Percentiles rank a stretch among this genome's conserved stretches.
Conservation (phyloP, 345 rosid genomes). For the Linum trigynum region DNA sequence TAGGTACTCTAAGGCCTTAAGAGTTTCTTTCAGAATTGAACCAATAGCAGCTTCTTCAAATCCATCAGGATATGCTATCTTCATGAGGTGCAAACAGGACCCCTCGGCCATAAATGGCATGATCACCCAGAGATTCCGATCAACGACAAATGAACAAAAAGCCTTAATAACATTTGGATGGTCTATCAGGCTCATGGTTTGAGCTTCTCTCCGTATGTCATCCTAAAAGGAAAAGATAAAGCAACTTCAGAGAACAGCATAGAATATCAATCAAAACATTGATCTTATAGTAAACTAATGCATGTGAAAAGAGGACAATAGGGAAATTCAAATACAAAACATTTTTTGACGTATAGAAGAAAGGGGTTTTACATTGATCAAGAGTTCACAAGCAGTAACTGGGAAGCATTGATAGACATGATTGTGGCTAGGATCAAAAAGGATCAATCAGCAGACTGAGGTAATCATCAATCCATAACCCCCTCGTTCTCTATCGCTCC, state of each 20-base stretch:
- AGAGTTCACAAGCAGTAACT: background rate
- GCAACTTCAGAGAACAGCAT: constrained; percentile 1
- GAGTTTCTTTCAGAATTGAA: constrained; percentile 87
- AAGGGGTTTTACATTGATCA: background rate
- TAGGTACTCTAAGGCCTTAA: constrained; percentile 91
- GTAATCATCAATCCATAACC: too few species aligned
- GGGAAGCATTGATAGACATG: background rate
- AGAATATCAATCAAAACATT: background rate
- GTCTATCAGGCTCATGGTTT: constrained; percentile 94
- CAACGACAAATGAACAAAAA: constrained; percentile 88
- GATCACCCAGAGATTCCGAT: constrained; percentile 78
- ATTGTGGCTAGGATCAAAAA: too few species aligned
- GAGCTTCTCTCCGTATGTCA: constrained; percentile 88
- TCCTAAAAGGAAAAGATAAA: constrained; percentile 41
- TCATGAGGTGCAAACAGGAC: constrained; percentile 95
- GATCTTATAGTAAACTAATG: background rate
- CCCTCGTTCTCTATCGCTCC: too few species aligned
- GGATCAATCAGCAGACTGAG: too few species aligned
- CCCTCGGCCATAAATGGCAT: constrained; percentile 99
- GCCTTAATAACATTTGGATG: constrained; percentile 90
- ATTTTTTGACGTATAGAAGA: too few species aligned
- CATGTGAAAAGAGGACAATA: background rate
- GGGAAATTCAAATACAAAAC: background rate
- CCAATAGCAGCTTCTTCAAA: constrained; percentile 93
- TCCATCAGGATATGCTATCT: constrained; percentile 81